Evolutionary conservation across 345 rosid genomes (phyloP).

Genomic region (Populus pruinosa): DNA sequence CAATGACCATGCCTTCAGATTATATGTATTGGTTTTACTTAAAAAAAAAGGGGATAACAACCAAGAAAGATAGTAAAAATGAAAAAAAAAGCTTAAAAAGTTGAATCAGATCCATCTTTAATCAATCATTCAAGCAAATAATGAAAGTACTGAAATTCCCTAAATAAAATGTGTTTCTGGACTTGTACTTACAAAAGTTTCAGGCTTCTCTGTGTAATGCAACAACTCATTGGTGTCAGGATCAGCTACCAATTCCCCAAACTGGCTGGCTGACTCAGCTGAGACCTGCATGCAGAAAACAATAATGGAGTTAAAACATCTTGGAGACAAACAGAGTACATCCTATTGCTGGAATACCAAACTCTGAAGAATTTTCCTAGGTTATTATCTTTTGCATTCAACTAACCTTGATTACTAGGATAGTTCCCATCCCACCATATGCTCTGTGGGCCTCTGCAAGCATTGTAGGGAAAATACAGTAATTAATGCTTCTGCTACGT

Average conservation of each 20-base stretch:
- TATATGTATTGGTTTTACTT: not conserved
- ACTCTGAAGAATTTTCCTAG: not conserved
- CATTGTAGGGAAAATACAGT: slow-evolving; percentile 6
- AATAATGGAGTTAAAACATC: not conserved
- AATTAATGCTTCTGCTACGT: slow-evolving; percentile 14
- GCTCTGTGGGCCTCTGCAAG: slow-evolving; percentile 59
- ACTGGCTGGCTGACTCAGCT: slow-evolving; percentile 82
- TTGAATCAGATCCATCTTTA: not conserved
- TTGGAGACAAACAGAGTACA: not conserved
- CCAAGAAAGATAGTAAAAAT: not conserved
- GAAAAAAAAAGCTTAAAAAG: not conserved
- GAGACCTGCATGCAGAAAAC: slow-evolving; percentile 50
- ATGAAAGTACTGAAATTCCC: not conserved
- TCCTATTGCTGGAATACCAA: not conserved
- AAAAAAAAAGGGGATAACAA: not conserved
- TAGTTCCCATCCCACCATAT: slow-evolving; percentile 78
- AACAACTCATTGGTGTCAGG: slow-evolving; percentile 68
- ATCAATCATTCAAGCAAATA: slow-evolving; percentile 7
- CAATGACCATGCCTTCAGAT: not conserved
- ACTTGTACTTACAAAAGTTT: slow-evolving; percentile 63
- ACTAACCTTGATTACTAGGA: slow-evolving; percentile 77
- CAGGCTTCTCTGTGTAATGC: slow-evolving; percentile 91
- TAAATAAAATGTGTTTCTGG: slow-evolving; percentile 8
- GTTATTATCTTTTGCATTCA: not conserved
- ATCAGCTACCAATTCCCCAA: slow-evolving; percentile 85